A percentile compares a stretch with the other conserved stretches of the same genome.
These are phyloP conservation scores for Hypoxylon lenormandii DNA, from an alignment of 495 filamentous ascomycete species.

Conservation along the genomic window DNA sequence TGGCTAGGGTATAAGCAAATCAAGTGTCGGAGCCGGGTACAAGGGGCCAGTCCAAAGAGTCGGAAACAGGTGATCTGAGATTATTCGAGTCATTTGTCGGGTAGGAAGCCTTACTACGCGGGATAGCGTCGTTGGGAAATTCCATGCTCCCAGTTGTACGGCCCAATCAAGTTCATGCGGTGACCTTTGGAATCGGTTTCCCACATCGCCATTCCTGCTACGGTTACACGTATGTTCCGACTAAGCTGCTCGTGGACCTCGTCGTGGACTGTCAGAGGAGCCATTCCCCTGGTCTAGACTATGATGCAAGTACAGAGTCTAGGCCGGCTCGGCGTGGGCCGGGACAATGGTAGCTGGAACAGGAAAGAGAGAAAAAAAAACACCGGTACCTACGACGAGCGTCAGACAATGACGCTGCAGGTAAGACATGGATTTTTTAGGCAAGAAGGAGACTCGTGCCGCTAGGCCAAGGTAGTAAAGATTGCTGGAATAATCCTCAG, in stretches of 20 bases:
- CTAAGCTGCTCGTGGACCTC: slow-evolving; percentile 1
- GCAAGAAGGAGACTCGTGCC: background rate
- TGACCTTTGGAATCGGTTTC: too few species aligned
- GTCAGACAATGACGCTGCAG: background rate
- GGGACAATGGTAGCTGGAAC: slow-evolving; percentile 1
- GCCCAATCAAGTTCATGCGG: too few species aligned
- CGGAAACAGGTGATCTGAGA: background rate
- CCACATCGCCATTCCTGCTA: background rate
- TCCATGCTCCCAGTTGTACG: too few species aligned
- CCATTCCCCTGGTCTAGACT: background rate
- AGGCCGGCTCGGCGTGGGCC: slow-evolving; percentile 4
- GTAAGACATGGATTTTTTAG: background rate
- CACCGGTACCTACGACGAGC: background rate
- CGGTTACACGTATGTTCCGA: background rate
- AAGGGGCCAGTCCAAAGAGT: background rate
- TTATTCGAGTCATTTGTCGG: background rate
- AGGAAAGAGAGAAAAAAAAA: background rate
- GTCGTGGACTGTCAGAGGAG: background rate
- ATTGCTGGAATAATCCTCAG: background rate
- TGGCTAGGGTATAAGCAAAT: background rate
- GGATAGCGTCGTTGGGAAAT: too few species aligned
- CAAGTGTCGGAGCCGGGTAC: background rate
- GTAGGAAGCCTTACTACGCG: background rate
- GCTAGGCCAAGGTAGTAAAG: background rate
- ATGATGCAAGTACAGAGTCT: background rate